Evolutionary conservation across 176 grass and related monocot genomes (phyloP), one percentile per base, ranked within the genome.

Genomic region (Cocos nucifera): DNA sequence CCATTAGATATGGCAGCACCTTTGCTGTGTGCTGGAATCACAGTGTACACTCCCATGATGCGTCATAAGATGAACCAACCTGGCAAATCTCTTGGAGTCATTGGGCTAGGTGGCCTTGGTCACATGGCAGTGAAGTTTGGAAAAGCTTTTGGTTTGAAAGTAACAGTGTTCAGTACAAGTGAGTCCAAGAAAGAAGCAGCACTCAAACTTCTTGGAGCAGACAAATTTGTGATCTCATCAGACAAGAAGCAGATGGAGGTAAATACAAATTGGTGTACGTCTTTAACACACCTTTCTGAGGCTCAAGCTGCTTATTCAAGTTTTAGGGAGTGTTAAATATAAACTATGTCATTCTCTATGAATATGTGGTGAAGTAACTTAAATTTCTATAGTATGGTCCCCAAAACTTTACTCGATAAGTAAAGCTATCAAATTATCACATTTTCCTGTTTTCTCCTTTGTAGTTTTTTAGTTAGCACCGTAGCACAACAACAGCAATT

Each of bases 121-220:
- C 63, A 65, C 17, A 27, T 65, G 63, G 63, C 63, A 9, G 63
- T 65, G 48, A 65, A 52, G 22, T 65, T 65, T 51, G 63, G 63
- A n/a, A 65, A 65, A 53, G 63, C 63, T 24, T 65, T 65, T 26
- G 63, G 63, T 26, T 25, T 65, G 21, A 51, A 65, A 4, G 63
- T 65, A 25, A 65, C 63, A 24, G 35, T 65, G 23, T 26, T 65
- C 5, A 65, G 63, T 27, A 65, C 63, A 1, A 52, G 49, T 4
- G 49, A 53, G 8, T 65, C 63, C 14, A 65, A 65, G 18, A 65
- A 17, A 52, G 63, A 51, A 20, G 63, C 51, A 53, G 63, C 63
- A 12, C 22, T 65, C 6, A 52, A 50, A 17, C 63, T 51, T 51
- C 63, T 65, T 27, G 49, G 49, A 51, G 63, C 63, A 9, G 63